Conservation (phyloP, 768 basidiomycete species). For the Krasilnikovozyma curviuscula region DNA sequence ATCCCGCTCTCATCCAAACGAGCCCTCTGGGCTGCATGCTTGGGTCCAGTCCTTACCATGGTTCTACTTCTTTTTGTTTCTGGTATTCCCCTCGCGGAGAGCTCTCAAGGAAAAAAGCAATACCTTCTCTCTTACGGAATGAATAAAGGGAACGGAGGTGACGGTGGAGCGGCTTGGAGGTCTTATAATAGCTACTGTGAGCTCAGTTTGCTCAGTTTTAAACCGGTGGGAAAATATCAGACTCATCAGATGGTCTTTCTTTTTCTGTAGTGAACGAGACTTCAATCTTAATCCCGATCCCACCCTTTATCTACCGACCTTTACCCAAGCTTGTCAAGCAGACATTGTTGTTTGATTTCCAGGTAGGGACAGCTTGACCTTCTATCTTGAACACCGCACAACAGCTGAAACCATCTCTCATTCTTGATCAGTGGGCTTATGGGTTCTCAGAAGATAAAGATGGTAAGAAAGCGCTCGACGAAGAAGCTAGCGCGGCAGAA, state of each 20-base stretch:
- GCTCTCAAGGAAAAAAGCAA: slow-evolving; percentile 18
- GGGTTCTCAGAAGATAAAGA: too few relatives aligned
- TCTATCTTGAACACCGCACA: too few relatives aligned
- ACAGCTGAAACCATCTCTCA: too few relatives aligned
- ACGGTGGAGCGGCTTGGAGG: slow-evolving; percentile 14
- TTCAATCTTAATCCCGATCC: slow-evolving; percentile 44
- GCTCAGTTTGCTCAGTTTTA: too few relatives aligned
- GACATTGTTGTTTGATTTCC: slow-evolving; percentile 42
- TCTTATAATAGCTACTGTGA: slow-evolving; percentile 37
- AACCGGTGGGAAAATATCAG: too few relatives aligned
- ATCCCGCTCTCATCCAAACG: slow-evolving; percentile 29
- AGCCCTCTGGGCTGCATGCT: slow-evolving; percentile 42
- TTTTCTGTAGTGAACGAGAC: slow-evolving; percentile 29
- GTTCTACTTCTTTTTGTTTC: slow-evolving; percentile 40
- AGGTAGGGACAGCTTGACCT: too few relatives aligned
- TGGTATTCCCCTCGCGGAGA: slow-evolving; percentile 51
- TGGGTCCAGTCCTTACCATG: slow-evolving; percentile 46
- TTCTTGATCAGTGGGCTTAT: too few relatives aligned
- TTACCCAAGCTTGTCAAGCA: slow-evolving; percentile 38
- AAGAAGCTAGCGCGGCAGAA: too few relatives aligned
- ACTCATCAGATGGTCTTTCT: background rate
- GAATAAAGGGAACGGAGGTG: background rate
- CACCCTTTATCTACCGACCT: slow-evolving; percentile 36
- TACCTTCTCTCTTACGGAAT: slow-evolving; percentile 2
- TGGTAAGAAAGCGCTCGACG: too few relatives aligned